Conservation (phyloP, 192 early-diverging fungal genomes). For the Umbelopsis sp. region DNA sequence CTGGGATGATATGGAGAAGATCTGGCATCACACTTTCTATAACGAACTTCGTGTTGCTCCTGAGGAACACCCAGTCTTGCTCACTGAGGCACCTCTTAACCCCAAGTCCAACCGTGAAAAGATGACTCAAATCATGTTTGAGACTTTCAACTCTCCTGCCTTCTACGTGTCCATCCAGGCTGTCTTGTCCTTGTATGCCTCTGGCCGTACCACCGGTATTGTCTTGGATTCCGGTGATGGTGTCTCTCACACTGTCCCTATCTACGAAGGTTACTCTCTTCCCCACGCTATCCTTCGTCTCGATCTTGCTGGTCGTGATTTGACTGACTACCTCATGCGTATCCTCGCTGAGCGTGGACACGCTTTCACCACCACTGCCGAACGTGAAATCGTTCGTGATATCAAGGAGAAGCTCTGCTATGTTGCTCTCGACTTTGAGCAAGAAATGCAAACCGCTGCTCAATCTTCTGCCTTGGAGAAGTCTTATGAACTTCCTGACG, state of each 20-base stretch:
- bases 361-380: conserved; percentile 93
- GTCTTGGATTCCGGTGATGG: conserved; percentile 98
- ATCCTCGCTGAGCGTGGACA: conserved; percentile 96
- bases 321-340: conserved; percentile 93
- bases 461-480: conserved; percentile 93
- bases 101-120: conserved; percentile 98
- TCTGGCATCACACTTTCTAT: conserved; percentile 98
- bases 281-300: conserved; percentile 96
- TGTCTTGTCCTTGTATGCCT: conserved; percentile 94
- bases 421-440: conserved; percentile 96
- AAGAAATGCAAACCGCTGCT: conserved; percentile 95
- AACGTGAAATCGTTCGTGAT: conserved; percentile 98
- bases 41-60: conserved; percentile 98
- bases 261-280: conserved; percentile 97
- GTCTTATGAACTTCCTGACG: conserved; percentile 98
- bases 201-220: conserved; percentile 97
- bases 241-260: conserved; percentile 96
- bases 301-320: conserved; percentile 95
- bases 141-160: conserved; percentile 95
- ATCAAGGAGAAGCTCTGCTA: conserved; percentile 99
- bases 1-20: conserved; percentile 95
- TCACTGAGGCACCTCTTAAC: conserved; percentile 97
- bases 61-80: conserved; percentile 97
- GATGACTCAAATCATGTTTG: conserved; percentile 99
- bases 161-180: conserved; percentile 98